Conservation (phyloP, 78 protist species). For the Pigoraptor vietnamica region DNA sequence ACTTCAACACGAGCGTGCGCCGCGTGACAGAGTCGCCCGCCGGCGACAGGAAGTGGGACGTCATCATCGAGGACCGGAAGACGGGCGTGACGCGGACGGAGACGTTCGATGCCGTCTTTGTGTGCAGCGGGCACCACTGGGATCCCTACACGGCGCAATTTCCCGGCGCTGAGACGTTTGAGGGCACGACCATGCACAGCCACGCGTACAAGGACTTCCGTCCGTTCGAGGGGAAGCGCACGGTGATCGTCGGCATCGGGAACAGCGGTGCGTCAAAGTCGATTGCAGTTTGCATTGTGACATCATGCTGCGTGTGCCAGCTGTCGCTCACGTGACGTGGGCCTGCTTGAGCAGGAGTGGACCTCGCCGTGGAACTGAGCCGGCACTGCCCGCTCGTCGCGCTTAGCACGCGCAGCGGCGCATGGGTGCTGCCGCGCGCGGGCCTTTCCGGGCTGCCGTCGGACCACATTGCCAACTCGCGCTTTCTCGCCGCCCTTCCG, state of each 20-base stretch:
- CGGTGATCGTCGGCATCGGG: not conserved
- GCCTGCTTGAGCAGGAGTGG: not conserved
- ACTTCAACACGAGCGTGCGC: not conserved
- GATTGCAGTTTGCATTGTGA: not conserved
- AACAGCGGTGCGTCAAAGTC: not conserved
- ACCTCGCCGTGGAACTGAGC: not conserved
- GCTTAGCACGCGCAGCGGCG: not conserved
- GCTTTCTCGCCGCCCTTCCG: not conserved
- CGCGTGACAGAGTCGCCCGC: not conserved
- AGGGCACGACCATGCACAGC: not conserved
- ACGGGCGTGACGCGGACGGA: not conserved
- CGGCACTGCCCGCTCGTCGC: not conserved
- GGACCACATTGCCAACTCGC: not conserved
- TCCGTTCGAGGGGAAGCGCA: not conserved
- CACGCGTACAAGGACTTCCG: not conserved
- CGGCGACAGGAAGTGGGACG: not conserved
- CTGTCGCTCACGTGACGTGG: too few species aligned
- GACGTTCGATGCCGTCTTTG: not conserved
- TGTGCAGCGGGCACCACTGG: slow-evolving; percentile 1
- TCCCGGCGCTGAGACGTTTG: not conserved
- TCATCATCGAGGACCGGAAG: not conserved
- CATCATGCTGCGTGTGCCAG: not conserved
- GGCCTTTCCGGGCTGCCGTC: not conserved
- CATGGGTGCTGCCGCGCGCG: not conserved
- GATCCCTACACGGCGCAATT: not conserved